phyloP scores from a whole-genome alignment of 1,284 basidiomycete genomes.

The Lentinula novae-zelandiae region DNA sequence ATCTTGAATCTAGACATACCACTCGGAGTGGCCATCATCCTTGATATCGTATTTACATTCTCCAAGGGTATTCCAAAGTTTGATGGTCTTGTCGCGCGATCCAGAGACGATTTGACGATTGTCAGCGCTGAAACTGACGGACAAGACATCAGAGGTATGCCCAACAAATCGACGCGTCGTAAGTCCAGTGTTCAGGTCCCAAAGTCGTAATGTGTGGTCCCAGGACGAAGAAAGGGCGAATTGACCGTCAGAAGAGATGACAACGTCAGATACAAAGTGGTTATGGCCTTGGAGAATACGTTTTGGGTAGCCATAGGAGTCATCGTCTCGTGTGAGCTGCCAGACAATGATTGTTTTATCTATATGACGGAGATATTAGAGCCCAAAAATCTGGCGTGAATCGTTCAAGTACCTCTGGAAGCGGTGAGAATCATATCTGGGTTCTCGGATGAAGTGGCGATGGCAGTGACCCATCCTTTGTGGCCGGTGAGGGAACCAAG shows the following conservation, averaged over 20 bases:
- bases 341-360: slow-evolving; percentile 99
- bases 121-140: slow-evolving; percentile 96
- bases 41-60: slow-evolving; percentile 99
- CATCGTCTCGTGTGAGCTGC: slow-evolving; percentile 96
- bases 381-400: slow-evolving; percentile 20
- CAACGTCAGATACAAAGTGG: slow-evolving; percentile 99
- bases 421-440: slow-evolving; percentile 97
- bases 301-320: slow-evolving; percentile 93
- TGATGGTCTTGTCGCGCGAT: slow-evolving; percentile 96
- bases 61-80: slow-evolving; percentile 99
- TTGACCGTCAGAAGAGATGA: slow-evolving; percentile 98
- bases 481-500: slow-evolving; percentile 93
- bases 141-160: slow-evolving; percentile 97
- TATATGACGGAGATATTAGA: slow-evolving; percentile 29
- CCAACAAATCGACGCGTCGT: slow-evolving; percentile 98
- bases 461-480: slow-evolving; percentile 95
- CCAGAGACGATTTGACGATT: slow-evolving; percentile 99
- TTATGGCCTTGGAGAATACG: slow-evolving; percentile 98
- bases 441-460: slow-evolving; percentile 96
- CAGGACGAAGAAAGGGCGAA: slow-evolving; percentile 99
- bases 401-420: slow-evolving; percentile 72
- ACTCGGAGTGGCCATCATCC: slow-evolving; percentile 96
- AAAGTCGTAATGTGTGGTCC: slow-evolving; percentile 99
- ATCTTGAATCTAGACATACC: slow-evolving; percentile 44
- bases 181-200: slow-evolving; percentile 95